Base-by-base conservation (phyloP, 1,284 basidiomycete species). In the Rhodotorula sp. region DNA sequence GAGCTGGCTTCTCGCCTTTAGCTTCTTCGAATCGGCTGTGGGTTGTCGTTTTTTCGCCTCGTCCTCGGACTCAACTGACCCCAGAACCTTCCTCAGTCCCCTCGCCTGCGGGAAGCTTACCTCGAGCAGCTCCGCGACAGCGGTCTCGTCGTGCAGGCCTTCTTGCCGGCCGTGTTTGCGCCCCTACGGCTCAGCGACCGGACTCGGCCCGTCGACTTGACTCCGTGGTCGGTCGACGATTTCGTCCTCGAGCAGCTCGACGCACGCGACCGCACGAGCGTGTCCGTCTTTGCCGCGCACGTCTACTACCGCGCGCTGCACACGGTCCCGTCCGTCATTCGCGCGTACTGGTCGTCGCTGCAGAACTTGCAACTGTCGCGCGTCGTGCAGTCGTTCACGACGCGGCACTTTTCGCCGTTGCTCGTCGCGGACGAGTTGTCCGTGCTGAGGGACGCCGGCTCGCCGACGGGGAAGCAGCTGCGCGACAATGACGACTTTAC, bases 1-100 rank as follows among this genome's bases (percentile, higher is more conserved):
- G 6, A 87, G 87, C 14, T 99, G 96, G 96, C 91, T 97, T 87
- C 83, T 93, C 7, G 79, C 90, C 0, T 90, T 98, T 75, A 91
- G 96, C 79, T 86, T 92, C 70, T 98, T 99, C 81, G 84, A 86
- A 48, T 87, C 91, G 79, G 90, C 93, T 15, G 93, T 95, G 79
- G 76, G 90, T 79, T 2, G 84, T 46, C 14, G 15, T 47, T 48
- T 58, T 23, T 43, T 21, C 0, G 15, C 34, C 59, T 18, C 23
- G 46, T 59, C 43, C 20, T 52, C 26, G 31, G 21, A 18, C 34
- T 52, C 26, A 70, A 21, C 62, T 49, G 29, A 60, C 8, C 16
- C 3, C 18, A 15, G 1, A 23, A 1, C 21, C 0, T 14, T n/a
- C 47, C 31, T 3, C 75, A 93, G 88, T 93, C 92, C 0, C 84